Evolutionary conservation across 2,329 filamentous ascomycete genomes (phyloP), one percentile per base, ranked within the genome.

Genomic region (Penicillium sp.): DNA sequence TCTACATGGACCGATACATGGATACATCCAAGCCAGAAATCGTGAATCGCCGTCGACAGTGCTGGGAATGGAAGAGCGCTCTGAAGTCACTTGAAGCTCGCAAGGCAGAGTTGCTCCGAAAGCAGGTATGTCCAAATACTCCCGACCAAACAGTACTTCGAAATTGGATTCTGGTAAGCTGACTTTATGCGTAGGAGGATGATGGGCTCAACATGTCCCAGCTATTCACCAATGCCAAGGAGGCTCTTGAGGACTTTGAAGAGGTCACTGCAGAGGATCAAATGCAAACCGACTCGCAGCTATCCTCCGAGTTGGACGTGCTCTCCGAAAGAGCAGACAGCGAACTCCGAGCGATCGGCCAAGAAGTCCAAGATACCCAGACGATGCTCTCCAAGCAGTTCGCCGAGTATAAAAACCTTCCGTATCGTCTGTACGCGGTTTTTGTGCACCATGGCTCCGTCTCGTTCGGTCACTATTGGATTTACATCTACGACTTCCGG

Each of bases 401-500:
- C 64, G 77, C 78, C 3, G 80, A 82, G 46, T 81, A 86, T 64
- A 79, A 80, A 39, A 76, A 83, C 24, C 76, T 89, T 42, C 82
- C 86, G 10, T 99, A 97, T 69, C 84, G 84, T 13, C 81, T 99
- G 4, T 92, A 96, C 61, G 90, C 92, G 0, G 88, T 96, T 28
- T 95, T 99, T 65, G 92, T 96, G 63, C 94, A 99, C 69, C 86
- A 88, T 18, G 80, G 81, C 27, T 74, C 72, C 25, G 80, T 86
- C 36, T 81, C 79, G 40, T 86, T 86, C 41, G 94, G 94, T 0
- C 94, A 99, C 71, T 99, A 97, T 74, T 96, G 90, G 87, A 90
- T 96, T 40, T 96, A 92, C 81, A 95, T 99, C 57, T 89, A 86
- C 65, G 94, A 97, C 74, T 95, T 95, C 69, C 82, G 86, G 58